Base-by-base conservation (phyloP, 305 asterid species). In the Rubia occidens region DNA sequence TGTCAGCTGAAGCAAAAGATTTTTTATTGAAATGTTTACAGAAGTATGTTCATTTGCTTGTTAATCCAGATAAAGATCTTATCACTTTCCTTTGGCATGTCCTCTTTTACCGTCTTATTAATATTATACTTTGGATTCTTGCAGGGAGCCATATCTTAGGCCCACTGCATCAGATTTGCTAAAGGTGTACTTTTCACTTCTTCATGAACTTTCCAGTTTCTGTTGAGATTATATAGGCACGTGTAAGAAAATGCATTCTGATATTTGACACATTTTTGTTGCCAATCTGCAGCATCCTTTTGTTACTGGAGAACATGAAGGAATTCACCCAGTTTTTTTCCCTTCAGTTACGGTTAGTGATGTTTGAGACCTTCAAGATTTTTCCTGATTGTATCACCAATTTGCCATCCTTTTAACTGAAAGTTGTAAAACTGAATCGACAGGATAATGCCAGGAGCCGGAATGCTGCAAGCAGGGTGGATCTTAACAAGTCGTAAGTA, bases 71-170 rank as follows among this genome's bases (percentile, higher is more conserved):
- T 13, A 13, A 17, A 43, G 54, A 37, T 15, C 55, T 20, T 70
- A 15, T 69, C 6, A 32, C 40, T 7, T 35, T 58, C 18, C 68
- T 69, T 37, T 11, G 11, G 43, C 47, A 3, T 47, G 26, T 42
- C 37, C 61, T 75, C 70, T 60, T 20, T 35, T 72, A 37, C 62
- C 66, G 68, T 43, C 49, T 82, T 68, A 35, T 62, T 74, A 72
- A 71, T 69, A 70, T 71, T 76, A 62, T 54, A 61, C 73, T 67
- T 76, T 51, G 66, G 64, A n/a, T 76, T 78, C 69, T 72, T 78
- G 76, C 84, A 95, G 99, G 90, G 97, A 95, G 82, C 96, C 99
- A 26, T 81, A 88, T 77, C 81, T 95, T 68, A 85, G 99, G 81
- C 67, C 88, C 37, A 84, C 87, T 66, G 89, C 99, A 77, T 85